phyloP scores from a whole-genome alignment of 139 green algal species.

The Zygnema cylindricum region DNA sequence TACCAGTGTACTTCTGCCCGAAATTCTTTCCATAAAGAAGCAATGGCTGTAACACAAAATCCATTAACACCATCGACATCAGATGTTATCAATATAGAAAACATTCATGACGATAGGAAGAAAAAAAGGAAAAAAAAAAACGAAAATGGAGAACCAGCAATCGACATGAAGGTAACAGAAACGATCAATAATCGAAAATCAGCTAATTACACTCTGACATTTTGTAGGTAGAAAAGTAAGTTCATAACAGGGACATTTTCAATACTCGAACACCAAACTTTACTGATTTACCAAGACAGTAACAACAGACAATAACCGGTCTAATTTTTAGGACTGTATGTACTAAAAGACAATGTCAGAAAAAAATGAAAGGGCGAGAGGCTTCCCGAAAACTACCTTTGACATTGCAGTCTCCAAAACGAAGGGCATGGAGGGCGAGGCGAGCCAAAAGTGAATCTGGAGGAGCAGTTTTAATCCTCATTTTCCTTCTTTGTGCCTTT shows the following conservation, averaged over 20 bases:
- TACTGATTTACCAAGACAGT: too few species aligned
- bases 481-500: constrained; percentile 4
- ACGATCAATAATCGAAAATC: too few species aligned
- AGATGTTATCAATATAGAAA: neutral
- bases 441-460: constrained; percentile 44
- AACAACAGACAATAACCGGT: too few species aligned
- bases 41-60: constrained; percentile 32
- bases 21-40: constrained; percentile 45
- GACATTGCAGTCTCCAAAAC: constrained; percentile 47
- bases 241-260: too few species aligned
- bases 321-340: neutral
- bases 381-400: neutral
- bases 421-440: constrained; percentile 33
- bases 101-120: neutral
- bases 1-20: constrained; percentile 28
- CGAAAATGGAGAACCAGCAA: too few species aligned
- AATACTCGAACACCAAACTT: too few species aligned
- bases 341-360: neutral
- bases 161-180: too few species aligned
- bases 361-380: neutral
- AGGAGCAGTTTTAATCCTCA: constrained; percentile 37
- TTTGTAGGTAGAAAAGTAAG: too few species aligned
- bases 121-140: neutral
- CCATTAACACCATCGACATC: constrained; percentile 1
- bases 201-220: too few species aligned